phyloP scores from a whole-genome alignment of 129 eudicot species.

The Flaveria trinervia region DNA sequence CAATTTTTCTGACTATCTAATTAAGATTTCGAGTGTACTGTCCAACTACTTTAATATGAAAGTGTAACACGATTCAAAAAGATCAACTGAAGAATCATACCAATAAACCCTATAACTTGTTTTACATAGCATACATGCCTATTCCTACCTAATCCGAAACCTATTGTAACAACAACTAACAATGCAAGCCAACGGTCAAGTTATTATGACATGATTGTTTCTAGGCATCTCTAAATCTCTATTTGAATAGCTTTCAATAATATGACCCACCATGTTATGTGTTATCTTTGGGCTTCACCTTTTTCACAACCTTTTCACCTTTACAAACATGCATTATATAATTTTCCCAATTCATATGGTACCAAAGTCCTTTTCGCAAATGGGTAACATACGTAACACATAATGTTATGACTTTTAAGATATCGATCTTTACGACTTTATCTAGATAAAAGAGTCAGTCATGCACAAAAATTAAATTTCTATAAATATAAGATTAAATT shows the following conservation, averaged over 20 bases:
- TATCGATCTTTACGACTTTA: neutral
- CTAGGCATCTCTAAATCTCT: neutral
- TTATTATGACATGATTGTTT: slow-evolving; percentile 2
- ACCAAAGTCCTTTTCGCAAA: neutral
- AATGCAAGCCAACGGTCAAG: slow-evolving; percentile 17
- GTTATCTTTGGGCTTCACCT: slow-evolving; percentile 20
- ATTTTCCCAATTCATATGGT: neutral
- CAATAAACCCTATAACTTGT: no score
- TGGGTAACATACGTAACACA: slow-evolving; percentile 5
- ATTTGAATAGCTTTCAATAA: slow-evolving; percentile 26
- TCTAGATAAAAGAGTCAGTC: no score
- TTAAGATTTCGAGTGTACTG: no score
- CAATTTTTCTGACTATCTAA: no score
- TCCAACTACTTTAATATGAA: no score
- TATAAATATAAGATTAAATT: no score
- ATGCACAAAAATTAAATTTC: no score
- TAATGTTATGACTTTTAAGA: neutral
- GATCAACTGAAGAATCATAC: no score
- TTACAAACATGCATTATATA: slow-evolving; percentile 18
- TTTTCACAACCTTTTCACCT: slow-evolving; percentile 24
- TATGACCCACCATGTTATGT: slow-evolving; percentile 38
- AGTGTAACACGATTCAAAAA: no score
- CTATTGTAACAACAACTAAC: neutral
- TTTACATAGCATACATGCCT: no score
- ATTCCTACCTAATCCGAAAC: no score